A percentile compares a stretch with the other conserved stretches of the same genome.
Evolutionary conservation across 176 grass and related monocot species (phyloP).

Genomic region (Paspalum notatum): DNA sequence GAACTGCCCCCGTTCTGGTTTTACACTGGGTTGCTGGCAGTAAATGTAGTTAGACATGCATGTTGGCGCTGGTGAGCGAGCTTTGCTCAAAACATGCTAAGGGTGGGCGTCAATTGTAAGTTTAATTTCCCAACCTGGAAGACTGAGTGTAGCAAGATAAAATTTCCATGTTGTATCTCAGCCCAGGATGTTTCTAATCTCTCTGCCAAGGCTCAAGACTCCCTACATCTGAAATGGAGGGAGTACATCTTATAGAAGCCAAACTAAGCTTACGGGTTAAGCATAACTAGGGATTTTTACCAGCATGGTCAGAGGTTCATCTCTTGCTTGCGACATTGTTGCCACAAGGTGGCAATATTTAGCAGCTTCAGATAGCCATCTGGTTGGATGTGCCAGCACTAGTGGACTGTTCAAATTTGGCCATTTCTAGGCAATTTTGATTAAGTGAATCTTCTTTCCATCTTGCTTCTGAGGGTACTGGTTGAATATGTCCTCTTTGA

Average conservation of each 20-base stretch:
- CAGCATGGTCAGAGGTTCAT: background rate
- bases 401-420: slow-evolving; percentile 13
- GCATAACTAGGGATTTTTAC: background rate
- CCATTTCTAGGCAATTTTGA: slow-evolving; percentile 6
- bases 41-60: background rate
- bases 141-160: background rate
- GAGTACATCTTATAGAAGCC: background rate
- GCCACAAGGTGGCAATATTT: background rate
- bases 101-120: background rate
- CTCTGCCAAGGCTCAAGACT: background rate
- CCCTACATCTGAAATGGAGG: background rate
- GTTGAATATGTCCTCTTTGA: background rate
- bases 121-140: background rate
- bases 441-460: background rate
- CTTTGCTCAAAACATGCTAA: background rate
- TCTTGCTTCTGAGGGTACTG: background rate
- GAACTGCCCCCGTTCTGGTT: background rate
- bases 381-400: background rate
- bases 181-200: background rate
- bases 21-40: background rate
- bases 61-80: background rate
- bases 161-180: background rate
- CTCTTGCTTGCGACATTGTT: slow-evolving; percentile 17
- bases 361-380: background rate
- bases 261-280: background rate